These are phyloP conservation scores for Bathelium albidoporum DNA, from an alignment of 495 filamentous ascomycete genomes.

Conservation along the genomic window DNA sequence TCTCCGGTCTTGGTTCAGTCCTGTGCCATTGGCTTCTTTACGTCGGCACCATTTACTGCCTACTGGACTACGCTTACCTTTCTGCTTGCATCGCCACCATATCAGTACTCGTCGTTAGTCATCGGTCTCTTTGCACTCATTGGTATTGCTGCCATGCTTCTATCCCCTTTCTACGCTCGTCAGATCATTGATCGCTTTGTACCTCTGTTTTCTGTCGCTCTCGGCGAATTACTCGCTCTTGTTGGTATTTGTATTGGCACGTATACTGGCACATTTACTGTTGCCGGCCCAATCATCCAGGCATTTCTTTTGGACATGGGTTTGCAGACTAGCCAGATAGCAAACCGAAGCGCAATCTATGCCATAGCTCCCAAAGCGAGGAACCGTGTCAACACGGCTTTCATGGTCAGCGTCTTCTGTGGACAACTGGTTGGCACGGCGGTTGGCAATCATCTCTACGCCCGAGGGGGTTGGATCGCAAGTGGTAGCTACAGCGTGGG, in stretches of 20 bases:
- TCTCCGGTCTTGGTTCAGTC: constrained; percentile 62
- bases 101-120: constrained; percentile 51
- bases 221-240: constrained; percentile 49
- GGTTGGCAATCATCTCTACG: constrained; percentile 61
- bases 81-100: constrained; percentile 57
- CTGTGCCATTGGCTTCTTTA: constrained; percentile 47
- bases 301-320: constrained; percentile 66
- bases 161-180: constrained; percentile 59
- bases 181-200: constrained; percentile 58
- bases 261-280: constrained; percentile 50
- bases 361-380: constrained; percentile 57
- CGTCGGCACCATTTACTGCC: constrained; percentile 48
- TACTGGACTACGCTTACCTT: constrained; percentile 85
- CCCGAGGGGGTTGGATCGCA: constrained; percentile 56
- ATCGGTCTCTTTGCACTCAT: constrained; percentile 75
- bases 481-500: constrained; percentile 59
- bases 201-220: constrained; percentile 54
- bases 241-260: constrained; percentile 60
- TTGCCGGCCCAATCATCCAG: constrained; percentile 68
- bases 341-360: constrained; percentile 63
- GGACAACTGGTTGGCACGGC: constrained; percentile 70
- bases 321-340: constrained; percentile 63
- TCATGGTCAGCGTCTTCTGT: constrained; percentile 65
- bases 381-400: constrained; percentile 74
- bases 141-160: constrained; percentile 56